Percentiles rank a stretch among this genome's conserved stretches.
phyloP scores from a whole-genome alignment of 345 rosid genomes.

The Noccaea bulbosa region DNA sequence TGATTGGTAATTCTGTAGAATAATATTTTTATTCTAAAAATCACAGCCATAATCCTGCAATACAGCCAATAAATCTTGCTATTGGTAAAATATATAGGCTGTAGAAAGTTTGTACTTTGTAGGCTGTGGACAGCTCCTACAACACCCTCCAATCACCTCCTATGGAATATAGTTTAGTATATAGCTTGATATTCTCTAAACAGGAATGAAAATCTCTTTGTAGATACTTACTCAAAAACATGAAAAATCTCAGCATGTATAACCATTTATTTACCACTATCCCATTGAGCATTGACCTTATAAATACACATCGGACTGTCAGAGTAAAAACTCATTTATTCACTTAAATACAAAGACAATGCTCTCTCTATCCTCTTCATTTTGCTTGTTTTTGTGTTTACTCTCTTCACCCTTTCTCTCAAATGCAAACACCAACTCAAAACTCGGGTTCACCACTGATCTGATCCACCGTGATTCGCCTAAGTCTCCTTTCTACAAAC shows the following conservation, averaged over 20 bases:
- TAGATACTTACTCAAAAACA: slow-evolving; percentile 3
- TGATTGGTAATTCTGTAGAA: no score
- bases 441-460: slow-evolving; percentile 41
- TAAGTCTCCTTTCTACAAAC: slow-evolving; percentile 46
- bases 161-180: neutral
- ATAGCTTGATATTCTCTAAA: slow-evolving; percentile 13
- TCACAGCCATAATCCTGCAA: no score
- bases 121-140: no score
- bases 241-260: neutral
- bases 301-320: slow-evolving; percentile 20
- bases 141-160: no score
- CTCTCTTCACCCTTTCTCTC: slow-evolving; percentile 28
- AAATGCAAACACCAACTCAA: slow-evolving; percentile 31
- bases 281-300: slow-evolving; percentile 1
- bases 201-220: neutral
- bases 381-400: slow-evolving; percentile 22
- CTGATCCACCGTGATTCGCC: slow-evolving; percentile 49
- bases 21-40: no score
- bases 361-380: slow-evolving; percentile 24
- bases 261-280: slow-evolving; percentile 1
- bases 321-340: neutral
- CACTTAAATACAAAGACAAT: slow-evolving; percentile 4
- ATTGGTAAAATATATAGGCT: no score
- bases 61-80: no score
- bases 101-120: no score